Conservation (phyloP, 768 basidiomycete genomes). For the Amanita jacksonii region DNA sequence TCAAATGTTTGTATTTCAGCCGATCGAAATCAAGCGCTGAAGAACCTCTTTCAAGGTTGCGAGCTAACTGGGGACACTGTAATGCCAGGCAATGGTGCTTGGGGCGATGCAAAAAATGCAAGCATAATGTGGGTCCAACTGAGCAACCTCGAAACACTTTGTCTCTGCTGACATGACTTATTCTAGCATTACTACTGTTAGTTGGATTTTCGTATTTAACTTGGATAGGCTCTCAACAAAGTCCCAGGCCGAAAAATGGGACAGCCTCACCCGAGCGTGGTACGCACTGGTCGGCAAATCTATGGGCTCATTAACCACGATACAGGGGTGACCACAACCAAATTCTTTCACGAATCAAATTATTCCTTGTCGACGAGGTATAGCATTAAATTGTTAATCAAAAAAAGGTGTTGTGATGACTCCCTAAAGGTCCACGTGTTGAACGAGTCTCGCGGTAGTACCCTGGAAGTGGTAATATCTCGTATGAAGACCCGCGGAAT, state of each 20-base stretch:
- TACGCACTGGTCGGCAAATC: slow-evolving; percentile 15
- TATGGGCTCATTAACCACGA: background rate
- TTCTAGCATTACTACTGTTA: slow-evolving; percentile 68
- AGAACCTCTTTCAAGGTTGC: slow-evolving; percentile 41
- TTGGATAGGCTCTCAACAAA: background rate
- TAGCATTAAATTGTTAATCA: no score
- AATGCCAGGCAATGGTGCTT: slow-evolving; percentile 49
- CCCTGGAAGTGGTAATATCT: slow-evolving; percentile 88
- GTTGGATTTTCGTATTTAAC: slow-evolving; percentile 8
- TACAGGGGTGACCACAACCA: slow-evolving; percentile 52
- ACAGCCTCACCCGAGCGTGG: slow-evolving; percentile 87
- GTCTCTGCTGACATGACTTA: slow-evolving; percentile 6
- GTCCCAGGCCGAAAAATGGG: slow-evolving; percentile 88
- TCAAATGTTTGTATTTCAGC: slow-evolving; percentile 50
- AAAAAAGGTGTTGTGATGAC: no score
- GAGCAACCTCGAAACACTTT: background rate
- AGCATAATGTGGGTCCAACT: slow-evolving; percentile 60
- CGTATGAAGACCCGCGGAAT: slow-evolving; percentile 78
- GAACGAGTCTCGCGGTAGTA: slow-evolving; percentile 84
- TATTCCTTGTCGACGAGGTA: slow-evolving; percentile 94
- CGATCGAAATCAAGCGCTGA: background rate
- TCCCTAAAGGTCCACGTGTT: slow-evolving; percentile 97
- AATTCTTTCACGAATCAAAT: slow-evolving; percentile 58
- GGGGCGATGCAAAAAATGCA: slow-evolving; percentile 67
- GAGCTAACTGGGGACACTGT: slow-evolving; percentile 92